Evolutionary conservation across 441 rosid genomes (phyloP).

Genomic region (Cnidoscolus chayamansa): DNA sequence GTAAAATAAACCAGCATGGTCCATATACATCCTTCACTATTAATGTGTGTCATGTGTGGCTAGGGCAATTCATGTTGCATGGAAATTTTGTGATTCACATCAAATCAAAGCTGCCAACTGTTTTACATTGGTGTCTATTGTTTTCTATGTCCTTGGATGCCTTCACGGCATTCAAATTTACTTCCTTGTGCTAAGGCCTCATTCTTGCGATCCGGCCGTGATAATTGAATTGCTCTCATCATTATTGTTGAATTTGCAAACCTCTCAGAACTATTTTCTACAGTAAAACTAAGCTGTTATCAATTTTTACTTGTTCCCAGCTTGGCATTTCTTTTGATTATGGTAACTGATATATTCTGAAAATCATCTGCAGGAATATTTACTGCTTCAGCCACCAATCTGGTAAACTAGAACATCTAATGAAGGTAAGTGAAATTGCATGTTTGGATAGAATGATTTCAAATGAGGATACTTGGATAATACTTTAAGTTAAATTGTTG

Average conservation of each 20-base stretch:
- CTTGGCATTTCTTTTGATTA: not conserved
- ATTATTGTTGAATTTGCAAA: not conserved
- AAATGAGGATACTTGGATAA: not conserved
- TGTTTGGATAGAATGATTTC: not conserved
- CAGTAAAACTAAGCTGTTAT: not conserved
- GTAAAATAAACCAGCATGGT: not conserved
- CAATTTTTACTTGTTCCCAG: not conserved
- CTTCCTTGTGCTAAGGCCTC: not conserved
- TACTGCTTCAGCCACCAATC: constrained; percentile 97
- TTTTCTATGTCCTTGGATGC: not conserved
- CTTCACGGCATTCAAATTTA: not conserved
- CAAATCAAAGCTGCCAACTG: not conserved
- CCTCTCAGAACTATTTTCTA: not conserved
- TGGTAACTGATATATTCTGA: constrained; percentile 6
- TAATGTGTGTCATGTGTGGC: not conserved
- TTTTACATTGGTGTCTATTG: not conserved
- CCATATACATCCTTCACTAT: not conserved
- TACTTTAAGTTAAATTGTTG: not conserved
- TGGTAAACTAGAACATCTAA: constrained; percentile 92
- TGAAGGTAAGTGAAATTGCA: constrained; percentile 59
- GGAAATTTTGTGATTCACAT: not conserved
- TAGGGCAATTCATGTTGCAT: not conserved
- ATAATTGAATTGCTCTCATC: not conserved
- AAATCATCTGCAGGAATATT: constrained; percentile 54
- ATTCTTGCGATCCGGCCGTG: not conserved